Evolutionary conservation across 805 yeast species (phyloP).

Genomic region (Cyberlindnera galapagoensis): DNA sequence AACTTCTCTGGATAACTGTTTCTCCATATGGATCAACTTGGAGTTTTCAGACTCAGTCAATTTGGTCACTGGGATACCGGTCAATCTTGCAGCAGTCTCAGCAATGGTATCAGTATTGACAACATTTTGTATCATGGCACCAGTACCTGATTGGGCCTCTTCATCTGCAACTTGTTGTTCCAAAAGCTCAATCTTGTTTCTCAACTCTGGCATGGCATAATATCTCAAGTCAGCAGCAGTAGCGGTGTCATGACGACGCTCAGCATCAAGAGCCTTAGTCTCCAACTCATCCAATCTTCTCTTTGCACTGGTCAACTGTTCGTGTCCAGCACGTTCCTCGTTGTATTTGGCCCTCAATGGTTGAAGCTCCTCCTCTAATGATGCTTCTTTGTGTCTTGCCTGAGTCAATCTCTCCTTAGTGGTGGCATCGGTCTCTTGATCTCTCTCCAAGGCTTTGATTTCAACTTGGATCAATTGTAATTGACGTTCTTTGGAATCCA

Average conservation of each 20-base stretch:
- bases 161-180: constrained; percentile 78
- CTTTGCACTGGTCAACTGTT: constrained; percentile 82
- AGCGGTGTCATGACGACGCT: constrained; percentile 90
- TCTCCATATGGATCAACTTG: constrained; percentile 92
- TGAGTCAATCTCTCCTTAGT: constrained; percentile 80
- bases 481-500: constrained; percentile 90
- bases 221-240: constrained; percentile 94
- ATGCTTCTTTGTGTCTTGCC: constrained; percentile 76
- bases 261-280: constrained; percentile 91
- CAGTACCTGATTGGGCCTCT: constrained; percentile 51
- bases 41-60: constrained; percentile 92
- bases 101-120: constrained; percentile 90
- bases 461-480: constrained; percentile 89
- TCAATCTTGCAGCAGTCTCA: constrained; percentile 94
- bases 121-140: constrained; percentile 74
- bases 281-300: constrained; percentile 89
- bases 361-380: constrained; percentile 73
- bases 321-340: constrained; percentile 87
- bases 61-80: constrained; percentile 95
- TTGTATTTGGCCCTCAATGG: constrained; percentile 83
- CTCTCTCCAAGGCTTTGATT: constrained; percentile 95
- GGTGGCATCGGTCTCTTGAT: constrained; percentile 72
- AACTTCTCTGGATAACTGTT: constrained; percentile 69
- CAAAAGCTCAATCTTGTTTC: constrained; percentile 64
- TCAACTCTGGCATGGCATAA: constrained; percentile 93